Conservation (phyloP, 768 basidiomycete species). For the Auriscalpium vulgare region DNA sequence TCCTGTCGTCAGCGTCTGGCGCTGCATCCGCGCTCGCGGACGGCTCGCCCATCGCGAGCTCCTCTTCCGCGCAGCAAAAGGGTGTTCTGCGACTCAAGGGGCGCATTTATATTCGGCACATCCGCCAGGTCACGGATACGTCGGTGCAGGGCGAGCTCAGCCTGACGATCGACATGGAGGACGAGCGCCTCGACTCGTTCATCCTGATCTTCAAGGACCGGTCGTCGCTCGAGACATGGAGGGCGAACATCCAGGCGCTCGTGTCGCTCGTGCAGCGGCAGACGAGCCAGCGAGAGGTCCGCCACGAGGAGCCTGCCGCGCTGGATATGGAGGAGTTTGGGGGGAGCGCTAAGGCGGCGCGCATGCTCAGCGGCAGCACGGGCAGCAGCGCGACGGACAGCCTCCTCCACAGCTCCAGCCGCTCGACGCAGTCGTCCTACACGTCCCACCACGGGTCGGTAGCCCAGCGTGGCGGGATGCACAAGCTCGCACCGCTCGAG, state of each 20-base stretch:
- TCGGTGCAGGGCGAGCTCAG: constrained; percentile 78
- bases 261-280: constrained; percentile 64
- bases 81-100: constrained; percentile 89
- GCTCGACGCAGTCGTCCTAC: constrained; percentile 67
- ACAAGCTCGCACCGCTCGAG: constrained; percentile 14
- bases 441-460: constrained; percentile 38
- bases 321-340: constrained; percentile 61
- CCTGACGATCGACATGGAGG: constrained; percentile 96
- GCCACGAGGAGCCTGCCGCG: constrained; percentile 23
- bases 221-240: constrained; percentile 86
- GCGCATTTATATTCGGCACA: constrained; percentile 91
- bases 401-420: constrained; percentile 49
- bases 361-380: constrained; percentile 72
- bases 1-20: constrained; percentile 51
- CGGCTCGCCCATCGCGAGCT: constrained; percentile 24
- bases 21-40: constrained; percentile 42
- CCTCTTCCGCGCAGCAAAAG: constrained; percentile 27
- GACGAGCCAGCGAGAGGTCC: constrained; percentile 25
- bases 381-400: constrained; percentile 50
- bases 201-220: constrained; percentile 93
- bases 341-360: constrained; percentile 64
- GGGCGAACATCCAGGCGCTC: constrained; percentile 69
- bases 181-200: constrained; percentile 87
- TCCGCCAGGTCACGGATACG: constrained; percentile 80
- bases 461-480: constrained; percentile 5